Evolutionary conservation across 148 eudicot species (phyloP).

Genomic region (Chenopodium berlandieri): DNA sequence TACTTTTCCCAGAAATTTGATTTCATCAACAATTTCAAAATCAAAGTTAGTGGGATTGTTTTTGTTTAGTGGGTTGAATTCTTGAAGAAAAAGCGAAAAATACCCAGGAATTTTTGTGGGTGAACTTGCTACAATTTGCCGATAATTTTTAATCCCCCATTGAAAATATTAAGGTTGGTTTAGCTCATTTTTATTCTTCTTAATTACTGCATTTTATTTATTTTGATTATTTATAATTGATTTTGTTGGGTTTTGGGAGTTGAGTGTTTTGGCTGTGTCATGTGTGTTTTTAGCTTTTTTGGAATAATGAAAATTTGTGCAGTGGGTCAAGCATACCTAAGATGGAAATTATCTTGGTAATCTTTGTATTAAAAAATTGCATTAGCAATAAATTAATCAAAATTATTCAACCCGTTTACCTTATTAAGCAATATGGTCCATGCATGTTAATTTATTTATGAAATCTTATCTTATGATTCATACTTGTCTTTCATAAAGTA

Average conservation of each 20-base stretch:
- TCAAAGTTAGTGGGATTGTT: neutral
- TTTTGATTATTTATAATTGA: neutral
- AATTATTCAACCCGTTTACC: neutral
- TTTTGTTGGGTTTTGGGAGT: neutral
- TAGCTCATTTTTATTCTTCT: neutral
- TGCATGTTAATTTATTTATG: neutral
- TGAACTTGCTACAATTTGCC: constrained; percentile 1
- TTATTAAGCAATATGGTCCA: neutral
- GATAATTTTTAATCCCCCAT: neutral
- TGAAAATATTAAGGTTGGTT: constrained; percentile 3
- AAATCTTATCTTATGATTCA: neutral
- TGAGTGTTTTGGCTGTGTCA: neutral
- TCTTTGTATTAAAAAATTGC: neutral
- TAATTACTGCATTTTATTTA: neutral
- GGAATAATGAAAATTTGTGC: neutral
- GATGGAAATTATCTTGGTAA: neutral
- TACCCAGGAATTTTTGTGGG: constrained; percentile 1
- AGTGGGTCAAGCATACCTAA: neutral
- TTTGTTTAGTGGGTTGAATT: too few relatives aligned
- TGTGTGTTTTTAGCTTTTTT: neutral
- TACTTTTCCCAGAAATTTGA: neutral
- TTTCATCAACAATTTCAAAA: too few relatives aligned
- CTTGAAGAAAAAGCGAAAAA: neutral
- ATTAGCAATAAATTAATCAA: neutral
- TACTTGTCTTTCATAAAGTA: neutral